These are phyloP conservation scores for Globisporangium canariense DNA, from an alignment of 352 stramenopile genomes.

Conservation along the genomic window DNA sequence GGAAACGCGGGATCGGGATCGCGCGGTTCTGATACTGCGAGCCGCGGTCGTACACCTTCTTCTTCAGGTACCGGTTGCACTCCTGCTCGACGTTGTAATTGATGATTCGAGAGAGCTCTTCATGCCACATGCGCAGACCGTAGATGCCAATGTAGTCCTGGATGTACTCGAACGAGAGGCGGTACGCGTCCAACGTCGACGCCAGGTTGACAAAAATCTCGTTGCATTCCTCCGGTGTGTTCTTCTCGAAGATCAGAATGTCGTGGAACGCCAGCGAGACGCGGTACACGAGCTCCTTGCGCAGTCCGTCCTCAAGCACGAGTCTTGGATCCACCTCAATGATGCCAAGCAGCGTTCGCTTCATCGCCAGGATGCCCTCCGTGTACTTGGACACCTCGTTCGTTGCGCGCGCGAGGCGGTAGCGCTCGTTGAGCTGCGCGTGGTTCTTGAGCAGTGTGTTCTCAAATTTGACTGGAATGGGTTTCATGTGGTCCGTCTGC, in stretches of 20 bases:
- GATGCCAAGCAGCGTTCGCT: slow-evolving; percentile 92
- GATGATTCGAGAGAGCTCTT: slow-evolving; percentile 93
- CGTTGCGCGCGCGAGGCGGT: slow-evolving; percentile 90
- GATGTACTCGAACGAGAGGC: slow-evolving; percentile 92
- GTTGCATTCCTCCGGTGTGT: slow-evolving; percentile 79
- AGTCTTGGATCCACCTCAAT: slow-evolving; percentile 93
- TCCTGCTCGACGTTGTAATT: slow-evolving; percentile 96
- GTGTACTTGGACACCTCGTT: slow-evolving; percentile 96
- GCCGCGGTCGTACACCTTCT: slow-evolving; percentile 90
- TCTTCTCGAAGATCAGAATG: slow-evolving; percentile 84
- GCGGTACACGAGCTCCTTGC: slow-evolving; percentile 92
- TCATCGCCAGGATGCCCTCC: slow-evolving; percentile 94
- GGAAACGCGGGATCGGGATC: slow-evolving; percentile 92
- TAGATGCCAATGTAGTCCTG: slow-evolving; percentile 96
- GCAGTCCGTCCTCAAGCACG: slow-evolving; percentile 92
- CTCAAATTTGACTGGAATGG: slow-evolving; percentile 91
- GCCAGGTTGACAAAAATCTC: slow-evolving; percentile 83
- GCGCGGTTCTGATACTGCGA: slow-evolving; percentile 90
- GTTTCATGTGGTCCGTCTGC: slow-evolving; percentile 89
- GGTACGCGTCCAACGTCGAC: slow-evolving; percentile 87
- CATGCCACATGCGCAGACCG: slow-evolving; percentile 94
- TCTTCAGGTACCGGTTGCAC: slow-evolving; percentile 94
- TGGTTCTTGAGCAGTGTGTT: slow-evolving; percentile 91
- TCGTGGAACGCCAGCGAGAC: slow-evolving; percentile 86
- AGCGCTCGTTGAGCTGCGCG: slow-evolving; percentile 90